phyloP scores from a whole-genome alignment of 2,329 filamentous ascomycete species.

The Onygenales sp. region DNA sequence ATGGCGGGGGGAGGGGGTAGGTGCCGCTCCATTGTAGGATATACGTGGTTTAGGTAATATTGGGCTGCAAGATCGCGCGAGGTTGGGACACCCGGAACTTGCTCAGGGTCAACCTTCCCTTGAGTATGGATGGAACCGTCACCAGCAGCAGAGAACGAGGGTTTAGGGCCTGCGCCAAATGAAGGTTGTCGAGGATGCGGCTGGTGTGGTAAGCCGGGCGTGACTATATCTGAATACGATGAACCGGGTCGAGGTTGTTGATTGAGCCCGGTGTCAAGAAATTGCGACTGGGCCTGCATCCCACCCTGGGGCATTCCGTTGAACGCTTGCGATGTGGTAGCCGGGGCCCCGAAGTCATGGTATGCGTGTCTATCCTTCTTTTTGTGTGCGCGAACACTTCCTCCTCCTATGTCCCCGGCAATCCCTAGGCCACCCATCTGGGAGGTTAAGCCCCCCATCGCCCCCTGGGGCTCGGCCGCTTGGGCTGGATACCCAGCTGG shows the following conservation, averaged over 20 bases:
- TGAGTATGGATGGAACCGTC: conserved; percentile 54
- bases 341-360: conserved; percentile 69
- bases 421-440: conserved; percentile 74
- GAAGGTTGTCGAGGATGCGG: conserved; percentile 28
- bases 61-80: conserved; percentile 74
- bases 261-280: conserved; percentile 47
- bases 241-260: conserved; percentile 23
- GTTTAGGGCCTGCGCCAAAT: conserved; percentile 25
- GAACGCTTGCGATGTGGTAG: conserved; percentile 58
- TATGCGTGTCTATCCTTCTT: conserved; percentile 95
- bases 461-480: conserved; percentile 15
- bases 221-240: conserved; percentile 22
- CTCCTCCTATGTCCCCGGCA: conserved; percentile 37
- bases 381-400: conserved; percentile 44
- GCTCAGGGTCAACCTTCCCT: conserved; percentile 75
- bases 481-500: conserved; percentile 1
- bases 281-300: conserved; percentile 41
- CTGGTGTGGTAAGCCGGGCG: conserved; percentile 22
- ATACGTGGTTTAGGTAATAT: conserved; percentile 78
- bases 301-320: conserved; percentile 56
- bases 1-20: conserved; percentile 79
- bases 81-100: conserved; percentile 81
- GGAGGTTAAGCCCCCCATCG: conserved; percentile 37
- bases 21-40: conserved; percentile 91
- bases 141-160: conserved; percentile 31